Evolutionary conservation across 164 flowering plant genomes (phyloP).

Genomic region (Piper longum): DNA sequence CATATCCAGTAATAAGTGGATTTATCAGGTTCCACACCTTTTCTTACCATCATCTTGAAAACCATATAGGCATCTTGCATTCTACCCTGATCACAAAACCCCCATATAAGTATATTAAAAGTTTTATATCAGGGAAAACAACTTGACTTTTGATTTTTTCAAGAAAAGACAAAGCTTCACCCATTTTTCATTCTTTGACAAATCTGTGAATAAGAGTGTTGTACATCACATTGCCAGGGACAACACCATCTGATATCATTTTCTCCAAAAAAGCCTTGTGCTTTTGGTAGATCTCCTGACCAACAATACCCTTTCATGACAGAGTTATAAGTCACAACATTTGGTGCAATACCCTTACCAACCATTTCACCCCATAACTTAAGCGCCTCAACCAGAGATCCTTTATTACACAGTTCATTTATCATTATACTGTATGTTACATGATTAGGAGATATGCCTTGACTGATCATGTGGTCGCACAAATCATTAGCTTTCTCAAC

Average conservation of each 20-base stretch:
- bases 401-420: slow-evolving; percentile 49
- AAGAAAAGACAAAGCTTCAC: slow-evolving; percentile 34
- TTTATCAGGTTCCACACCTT: slow-evolving; percentile 58
- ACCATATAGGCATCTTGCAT: slow-evolving; percentile 59
- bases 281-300: slow-evolving; percentile 43
- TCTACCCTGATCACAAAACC: slow-evolving; percentile 57
- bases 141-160: slow-evolving; percentile 53
- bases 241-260: slow-evolving; percentile 37
- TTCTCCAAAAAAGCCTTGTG: slow-evolving; percentile 35
- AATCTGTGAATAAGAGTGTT: slow-evolving; percentile 72
- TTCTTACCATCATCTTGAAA: slow-evolving; percentile 45
- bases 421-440: slow-evolving; percentile 60
- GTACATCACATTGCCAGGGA: slow-evolving; percentile 53
- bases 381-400: slow-evolving; percentile 43
- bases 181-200: slow-evolving; percentile 44
- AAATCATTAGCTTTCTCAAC: slow-evolving; percentile 53
- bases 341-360: slow-evolving; percentile 49
- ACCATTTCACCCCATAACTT: slow-evolving; percentile 81
- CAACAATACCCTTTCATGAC: slow-evolving; percentile 68
- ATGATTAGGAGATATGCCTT: slow-evolving; percentile 35
- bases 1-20: slow-evolving; percentile 66
- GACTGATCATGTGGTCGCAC: slow-evolving; percentile 48
- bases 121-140: slow-evolving; percentile 46
- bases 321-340: slow-evolving; percentile 51
- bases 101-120: slow-evolving; percentile 45